Evolutionary conservation across 176 grass and related monocot genomes (phyloP), one percentile per base, ranked within the genome.

Genomic region (Zoysia pacifica): DNA sequence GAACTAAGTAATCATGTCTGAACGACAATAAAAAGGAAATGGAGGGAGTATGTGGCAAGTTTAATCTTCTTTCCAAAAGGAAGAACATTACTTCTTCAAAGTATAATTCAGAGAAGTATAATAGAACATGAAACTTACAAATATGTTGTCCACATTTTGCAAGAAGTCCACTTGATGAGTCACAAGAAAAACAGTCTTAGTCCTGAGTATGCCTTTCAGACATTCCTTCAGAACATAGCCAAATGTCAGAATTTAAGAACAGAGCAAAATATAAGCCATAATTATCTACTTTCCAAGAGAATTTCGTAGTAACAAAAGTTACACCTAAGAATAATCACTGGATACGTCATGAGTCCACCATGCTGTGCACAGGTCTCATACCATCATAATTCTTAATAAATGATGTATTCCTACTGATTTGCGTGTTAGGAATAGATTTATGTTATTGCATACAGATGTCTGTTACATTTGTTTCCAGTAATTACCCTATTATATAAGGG

Each of bases 81-180:
- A 66, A 72, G 48, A 60, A 82, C 52, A 53, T 39, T 53, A 65
- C 7, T 65, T 78, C 11, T 4, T 77, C 5, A 19, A 35, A 81
- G 5, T 49, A 11, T 9, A 78, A 39, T 48, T 20, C 11, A 7
- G 6, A 11, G 1, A 14, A 18, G 43, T 62, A 28, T 28, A 28
- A 28, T 28, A 4, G 56, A 73, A 60, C 12, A 61, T 65, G 48
- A 58, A 60, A 82, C 70, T 85, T 88, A 93, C 91, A 39, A 88
- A 79, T 81, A 93, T 67, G 4, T 38, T 82, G 66, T 93, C 91
- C 10, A 87, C 91, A 73, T 88, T 86, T 67, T 77, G 79, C 77
- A 93, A 88, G 61, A 93, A 88, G 65, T 93, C 91, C 64, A 90
- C 72, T 93, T 93, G 91, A 86, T 93, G 91, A 44, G 91, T 93